Percentiles rank a stretch among this genome's conserved stretches.
Conservation (phyloP, 1,284 basidiomycete genomes). For the Cystobasidium slooffiae region DNA sequence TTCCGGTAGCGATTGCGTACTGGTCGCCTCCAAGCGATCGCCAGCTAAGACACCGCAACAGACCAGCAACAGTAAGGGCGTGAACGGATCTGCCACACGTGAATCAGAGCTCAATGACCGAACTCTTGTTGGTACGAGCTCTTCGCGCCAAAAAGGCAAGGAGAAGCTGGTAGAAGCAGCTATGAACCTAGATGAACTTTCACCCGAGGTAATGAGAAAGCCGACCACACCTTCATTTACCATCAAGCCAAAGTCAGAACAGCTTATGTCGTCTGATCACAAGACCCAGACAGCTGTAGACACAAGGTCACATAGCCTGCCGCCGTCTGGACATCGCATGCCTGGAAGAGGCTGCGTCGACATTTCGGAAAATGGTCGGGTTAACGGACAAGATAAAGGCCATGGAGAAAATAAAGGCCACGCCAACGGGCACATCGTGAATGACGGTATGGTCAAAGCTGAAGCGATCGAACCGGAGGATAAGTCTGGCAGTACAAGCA, state of each 20-base stretch:
- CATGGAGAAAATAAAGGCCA: background rate
- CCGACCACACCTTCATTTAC: background rate
- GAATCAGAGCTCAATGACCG: background rate
- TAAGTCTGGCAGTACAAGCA: no score
- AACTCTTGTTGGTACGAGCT: background rate
- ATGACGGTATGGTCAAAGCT: background rate
- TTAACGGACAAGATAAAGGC: no score
- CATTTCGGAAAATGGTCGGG: no score
- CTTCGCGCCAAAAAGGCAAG: background rate
- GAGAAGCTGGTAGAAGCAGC: background rate
- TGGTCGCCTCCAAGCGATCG: background rate
- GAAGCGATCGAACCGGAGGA: background rate
- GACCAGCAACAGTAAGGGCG: background rate
- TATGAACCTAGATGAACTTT: background rate
- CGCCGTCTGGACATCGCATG: no score
- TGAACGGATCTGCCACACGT: background rate
- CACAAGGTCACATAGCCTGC: no score
- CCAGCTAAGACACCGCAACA: background rate
- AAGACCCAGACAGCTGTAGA: background rate
- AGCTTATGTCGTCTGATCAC: no score
- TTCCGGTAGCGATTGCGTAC: conserved; percentile 18
- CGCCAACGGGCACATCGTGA: background rate
- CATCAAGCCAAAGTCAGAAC: background rate
- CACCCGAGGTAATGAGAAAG: background rate
- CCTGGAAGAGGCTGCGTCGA: no score